Conservation (phyloP, 495 filamentous ascomycete species). For the Lepidopterella palustris region DNA sequence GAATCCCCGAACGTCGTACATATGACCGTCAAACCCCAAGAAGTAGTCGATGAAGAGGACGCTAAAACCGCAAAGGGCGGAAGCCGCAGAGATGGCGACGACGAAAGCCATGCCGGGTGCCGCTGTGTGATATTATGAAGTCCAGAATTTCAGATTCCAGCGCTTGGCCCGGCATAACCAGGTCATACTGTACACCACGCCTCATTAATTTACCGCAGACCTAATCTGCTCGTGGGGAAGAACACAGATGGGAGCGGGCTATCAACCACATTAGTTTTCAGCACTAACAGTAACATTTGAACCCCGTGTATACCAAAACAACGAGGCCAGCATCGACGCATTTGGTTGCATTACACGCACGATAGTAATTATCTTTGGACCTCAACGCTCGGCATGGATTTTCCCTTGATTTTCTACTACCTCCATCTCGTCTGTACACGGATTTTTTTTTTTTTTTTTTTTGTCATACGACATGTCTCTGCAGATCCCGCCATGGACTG, state of each 20-base stretch:
- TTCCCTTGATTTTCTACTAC: neutral
- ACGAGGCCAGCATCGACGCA: no score
- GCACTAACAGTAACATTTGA: neutral
- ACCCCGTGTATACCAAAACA: no score
- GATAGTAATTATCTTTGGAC: neutral
- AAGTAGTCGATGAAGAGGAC: conserved; percentile 85
- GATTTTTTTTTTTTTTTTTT: no score
- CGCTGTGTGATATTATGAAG: conserved; percentile 78
- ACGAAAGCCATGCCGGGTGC: conserved; percentile 60
- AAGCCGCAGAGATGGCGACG: conserved; percentile 51
- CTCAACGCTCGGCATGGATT: neutral
- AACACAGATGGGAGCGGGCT: neutral
- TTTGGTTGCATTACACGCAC: neutral
- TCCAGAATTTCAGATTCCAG: neutral
- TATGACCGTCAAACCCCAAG: conserved; percentile 87
- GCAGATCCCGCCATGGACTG: neutral
- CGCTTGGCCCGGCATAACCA: neutral
- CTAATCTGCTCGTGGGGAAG: neutral
- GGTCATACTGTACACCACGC: neutral
- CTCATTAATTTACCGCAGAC: neutral
- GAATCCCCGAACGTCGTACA: conserved; percentile 76
- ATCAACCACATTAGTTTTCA: neutral
- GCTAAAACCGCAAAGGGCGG: conserved; percentile 65
- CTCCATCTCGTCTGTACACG: neutral
- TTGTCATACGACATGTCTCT: neutral